Evolutionary conservation across 768 basidiomycete genomes (phyloP), one percentile per base, ranked within the genome.

Genomic region (Termitomyces sp.): DNA sequence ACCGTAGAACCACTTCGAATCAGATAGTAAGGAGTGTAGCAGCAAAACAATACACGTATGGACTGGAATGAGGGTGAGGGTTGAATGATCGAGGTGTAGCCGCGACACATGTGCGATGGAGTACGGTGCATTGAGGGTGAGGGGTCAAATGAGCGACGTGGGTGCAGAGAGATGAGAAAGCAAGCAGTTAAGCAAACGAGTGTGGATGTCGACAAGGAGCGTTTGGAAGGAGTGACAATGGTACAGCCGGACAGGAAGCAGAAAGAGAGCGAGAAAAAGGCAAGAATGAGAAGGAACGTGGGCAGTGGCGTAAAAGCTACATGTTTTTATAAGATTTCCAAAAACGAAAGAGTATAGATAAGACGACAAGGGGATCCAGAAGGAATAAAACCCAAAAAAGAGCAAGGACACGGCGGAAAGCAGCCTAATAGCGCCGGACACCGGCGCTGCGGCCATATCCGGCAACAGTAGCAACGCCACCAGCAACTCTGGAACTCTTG

Each of bases 401-500:
- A 1, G 7, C 15, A 30, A 19, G 19, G 7, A 5, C 14, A n/a
- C 15, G 40, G 26, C 8, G 21, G 35, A 19, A 38, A 26, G 37
- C 30, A 5, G 11, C 26, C 58, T 54, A 63, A 40, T 53, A 51
- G 50, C 54, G 59, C 19, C 47, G 45, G 17, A 40, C 28, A 7
- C n/a, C 55, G 23, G n/a, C 55, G 41, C 38, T 33, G 31, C 46
- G 57, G 33, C 60, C 60, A 49, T 57, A 44, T 26, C 62, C 58
- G 17, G 55, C 54, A 9, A 63, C 38, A 19, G 62, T 63, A 19
- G 58, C 55, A 9, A 52, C 57, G 49, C 47, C 55, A 15, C 54
- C 28, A 12, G 33, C 35, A 3, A 21, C 17, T 14, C 33, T 48
- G 6, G 43, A 55, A n/a, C 44, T 40, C 41, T 43, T 26, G 19